Conservation (phyloP, 306 rosid species). For the Trifolium pratense region DNA sequence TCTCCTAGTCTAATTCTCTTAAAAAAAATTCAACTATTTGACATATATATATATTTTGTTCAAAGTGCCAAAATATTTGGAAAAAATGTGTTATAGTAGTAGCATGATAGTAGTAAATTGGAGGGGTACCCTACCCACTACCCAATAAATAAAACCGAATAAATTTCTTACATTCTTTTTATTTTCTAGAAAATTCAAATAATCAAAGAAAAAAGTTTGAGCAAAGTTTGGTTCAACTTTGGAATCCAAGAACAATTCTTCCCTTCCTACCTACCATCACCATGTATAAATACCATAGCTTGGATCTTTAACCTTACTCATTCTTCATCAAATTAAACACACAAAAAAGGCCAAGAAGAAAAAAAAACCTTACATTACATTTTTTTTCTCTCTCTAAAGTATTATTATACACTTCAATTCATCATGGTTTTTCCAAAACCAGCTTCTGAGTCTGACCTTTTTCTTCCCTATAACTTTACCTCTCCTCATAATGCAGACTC, state of each 20-base stretch:
- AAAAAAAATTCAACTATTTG: background rate
- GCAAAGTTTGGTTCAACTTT: conserved; percentile 14
- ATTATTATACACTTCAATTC: background rate
- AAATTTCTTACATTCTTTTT: background rate
- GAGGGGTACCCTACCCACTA: background rate
- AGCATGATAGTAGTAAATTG: background rate
- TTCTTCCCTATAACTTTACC: conserved; percentile 16
- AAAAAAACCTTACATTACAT: background rate
- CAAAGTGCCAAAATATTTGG: background rate
- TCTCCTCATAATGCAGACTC: conserved; percentile 29
- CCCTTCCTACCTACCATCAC: background rate
- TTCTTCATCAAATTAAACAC: conserved; percentile 10
- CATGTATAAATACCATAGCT: conserved; percentile 37
- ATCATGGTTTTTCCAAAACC: conserved; percentile 49
- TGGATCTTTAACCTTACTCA: background rate
- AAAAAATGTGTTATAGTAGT: background rate
- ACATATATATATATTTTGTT: background rate
- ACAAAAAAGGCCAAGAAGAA: background rate
- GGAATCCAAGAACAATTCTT: conserved; percentile 26
- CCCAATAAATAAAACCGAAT: background rate
- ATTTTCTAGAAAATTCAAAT: background rate
- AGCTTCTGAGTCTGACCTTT: conserved; percentile 39
- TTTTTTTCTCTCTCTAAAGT: background rate
- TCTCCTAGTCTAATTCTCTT: background rate
- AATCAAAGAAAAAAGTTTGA: background rate